These are phyloP conservation scores for Syncephalis fuscata DNA, from an alignment of 371 early-diverging fungal genomes.

Conservation along the genomic window DNA sequence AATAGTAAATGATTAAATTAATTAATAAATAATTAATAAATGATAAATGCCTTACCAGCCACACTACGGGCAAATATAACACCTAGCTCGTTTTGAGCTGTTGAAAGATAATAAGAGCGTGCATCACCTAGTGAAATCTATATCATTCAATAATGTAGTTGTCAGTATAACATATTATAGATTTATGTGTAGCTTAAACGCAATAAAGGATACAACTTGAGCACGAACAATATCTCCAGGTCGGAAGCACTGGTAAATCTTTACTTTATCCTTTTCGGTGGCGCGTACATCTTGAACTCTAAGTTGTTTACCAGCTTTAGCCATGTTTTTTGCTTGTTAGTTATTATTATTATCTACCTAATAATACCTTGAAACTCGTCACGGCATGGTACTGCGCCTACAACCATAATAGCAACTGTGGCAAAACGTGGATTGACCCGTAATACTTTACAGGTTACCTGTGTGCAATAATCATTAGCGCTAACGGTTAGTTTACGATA, in stretches of 20 bases:
- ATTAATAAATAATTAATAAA: background rate
- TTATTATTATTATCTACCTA: conserved; percentile 20
- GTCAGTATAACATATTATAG: background rate
- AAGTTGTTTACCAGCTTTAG: background rate
- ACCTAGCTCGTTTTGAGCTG: conserved; percentile 85
- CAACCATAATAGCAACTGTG: conserved; percentile 76
- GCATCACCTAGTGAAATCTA: conserved; percentile 84
- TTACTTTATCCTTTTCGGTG: conserved; percentile 85
- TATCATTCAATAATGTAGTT: background rate
- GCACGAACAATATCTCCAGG: conserved; percentile 91
- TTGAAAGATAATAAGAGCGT: conserved; percentile 75
- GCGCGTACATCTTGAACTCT: conserved; percentile 84
- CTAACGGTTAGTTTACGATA: background rate
- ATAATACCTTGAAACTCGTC: conserved; percentile 90
- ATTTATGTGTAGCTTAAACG: background rate
- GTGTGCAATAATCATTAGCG: background rate
- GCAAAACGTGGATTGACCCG: conserved; percentile 76
- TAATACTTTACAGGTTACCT: conserved; percentile 66
- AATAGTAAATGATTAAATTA: background rate
- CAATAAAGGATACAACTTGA: conserved; percentile 31
- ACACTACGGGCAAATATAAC: conserved; percentile 85
- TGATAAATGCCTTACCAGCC: conserved; percentile 32
- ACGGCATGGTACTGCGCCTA: conserved; percentile 61
- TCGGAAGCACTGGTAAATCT: conserved; percentile 75
- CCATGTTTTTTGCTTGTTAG: no score